These are phyloP conservation scores for Apium graveolens DNA, from an alignment of 129 eudicot species.

Conservation along the genomic window DNA sequence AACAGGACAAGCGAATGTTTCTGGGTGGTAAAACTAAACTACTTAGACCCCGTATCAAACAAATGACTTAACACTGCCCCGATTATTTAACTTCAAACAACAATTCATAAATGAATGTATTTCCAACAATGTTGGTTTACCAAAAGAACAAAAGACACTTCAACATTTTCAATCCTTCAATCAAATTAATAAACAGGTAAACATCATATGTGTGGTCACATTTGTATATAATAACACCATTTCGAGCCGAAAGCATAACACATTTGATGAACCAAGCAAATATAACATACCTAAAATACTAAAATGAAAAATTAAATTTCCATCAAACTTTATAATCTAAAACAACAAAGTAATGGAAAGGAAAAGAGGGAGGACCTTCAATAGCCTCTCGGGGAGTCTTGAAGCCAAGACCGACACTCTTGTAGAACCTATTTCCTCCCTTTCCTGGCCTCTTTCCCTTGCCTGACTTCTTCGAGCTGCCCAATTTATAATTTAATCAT, in stretches of 20 bases:
- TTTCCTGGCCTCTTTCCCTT: constrained; percentile 38
- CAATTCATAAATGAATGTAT: neutral
- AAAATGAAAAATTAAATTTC: neutral
- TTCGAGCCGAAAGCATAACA: neutral
- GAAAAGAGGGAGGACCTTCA: constrained; percentile 23
- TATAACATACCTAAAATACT: neutral
- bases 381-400: constrained; percentile 28
- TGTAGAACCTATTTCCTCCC: constrained; percentile 35
- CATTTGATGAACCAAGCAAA: neutral
- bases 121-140: neutral
- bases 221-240: neutral
- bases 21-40: neutral
- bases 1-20: neutral
- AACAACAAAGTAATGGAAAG: neutral
- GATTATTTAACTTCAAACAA: neutral
- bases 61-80: neutral
- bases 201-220: neutral
- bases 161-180: no score
- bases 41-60: neutral
- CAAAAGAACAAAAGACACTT: no score
- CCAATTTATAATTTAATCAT: neutral
- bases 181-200: neutral
- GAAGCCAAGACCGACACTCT: constrained; percentile 25
- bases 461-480: constrained; percentile 31
- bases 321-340: no score